phyloP scores from a whole-genome alignment of 768 basidiomycete genomes.

The Strobilomyces dryophilus region DNA sequence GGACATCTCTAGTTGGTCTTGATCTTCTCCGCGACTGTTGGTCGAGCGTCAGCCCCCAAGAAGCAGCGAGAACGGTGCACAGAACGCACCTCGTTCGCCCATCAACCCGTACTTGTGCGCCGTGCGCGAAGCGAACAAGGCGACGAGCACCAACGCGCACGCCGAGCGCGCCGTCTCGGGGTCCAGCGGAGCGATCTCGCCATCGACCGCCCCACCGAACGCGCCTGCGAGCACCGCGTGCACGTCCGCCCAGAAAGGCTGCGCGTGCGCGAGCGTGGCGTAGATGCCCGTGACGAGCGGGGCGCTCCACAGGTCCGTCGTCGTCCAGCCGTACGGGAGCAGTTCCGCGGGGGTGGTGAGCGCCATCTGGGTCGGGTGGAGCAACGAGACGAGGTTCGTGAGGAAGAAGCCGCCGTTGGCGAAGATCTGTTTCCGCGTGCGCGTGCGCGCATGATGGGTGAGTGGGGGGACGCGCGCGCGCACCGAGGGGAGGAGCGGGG shows the following conservation, averaged over 20 bases:
- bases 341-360: slow-evolving; percentile 80
- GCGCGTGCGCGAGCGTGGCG: slow-evolving; percentile 79
- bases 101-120: slow-evolving; percentile 54
- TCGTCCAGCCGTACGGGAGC: slow-evolving; percentile 79
- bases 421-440: slow-evolving; percentile 59
- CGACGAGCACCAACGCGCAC: slow-evolving; percentile 62
- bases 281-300: slow-evolving; percentile 74
- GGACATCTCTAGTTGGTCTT: slow-evolving; percentile 21
- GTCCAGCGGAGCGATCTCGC: slow-evolving; percentile 47
- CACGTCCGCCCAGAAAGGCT: slow-evolving; percentile 74
- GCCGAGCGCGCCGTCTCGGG: slow-evolving; percentile 64
- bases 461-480: too few species aligned
- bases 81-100: slow-evolving; percentile 15
- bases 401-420: slow-evolving; percentile 84
- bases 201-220: slow-evolving; percentile 30
- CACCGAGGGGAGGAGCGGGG: neutral
- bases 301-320: slow-evolving; percentile 82
- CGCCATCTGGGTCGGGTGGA: slow-evolving; percentile 64
- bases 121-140: slow-evolving; percentile 59
- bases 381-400: slow-evolving; percentile 67
- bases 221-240: slow-evolving; percentile 46
- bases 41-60: neutral
- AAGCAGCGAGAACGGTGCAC: too few species aligned
- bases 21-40: slow-evolving; percentile 23
- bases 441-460: too few species aligned